Conservation (phyloP, 2,329 filamentous ascomycete genomes). For the Aspergillus ustus region DNA sequence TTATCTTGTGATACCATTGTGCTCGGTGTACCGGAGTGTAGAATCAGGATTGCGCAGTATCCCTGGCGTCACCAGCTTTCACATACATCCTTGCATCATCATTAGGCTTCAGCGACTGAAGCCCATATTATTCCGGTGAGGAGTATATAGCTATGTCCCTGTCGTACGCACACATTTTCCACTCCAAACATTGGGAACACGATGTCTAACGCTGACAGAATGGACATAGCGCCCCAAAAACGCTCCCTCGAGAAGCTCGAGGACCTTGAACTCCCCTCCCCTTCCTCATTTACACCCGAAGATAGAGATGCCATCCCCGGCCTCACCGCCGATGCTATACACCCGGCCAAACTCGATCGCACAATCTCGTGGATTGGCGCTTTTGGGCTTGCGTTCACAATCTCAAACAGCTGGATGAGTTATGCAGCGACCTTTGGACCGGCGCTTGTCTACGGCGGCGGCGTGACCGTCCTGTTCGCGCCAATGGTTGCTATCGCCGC, state of each 20-base stretch:
- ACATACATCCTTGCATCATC: background rate
- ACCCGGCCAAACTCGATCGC: slow-evolving; percentile 6
- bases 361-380: slow-evolving; percentile 31
- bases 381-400: slow-evolving; percentile 33
- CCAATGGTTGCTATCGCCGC: slow-evolving; percentile 24
- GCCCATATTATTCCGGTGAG: background rate
- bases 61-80: background rate
- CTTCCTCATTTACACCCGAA: background rate
- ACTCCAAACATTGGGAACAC: background rate
- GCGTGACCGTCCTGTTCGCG: slow-evolving; percentile 28
- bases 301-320: background rate
- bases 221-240: background rate
- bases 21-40: background rate
- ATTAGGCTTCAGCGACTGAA: background rate
- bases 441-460: slow-evolving; percentile 30
- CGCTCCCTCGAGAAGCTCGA: background rate
- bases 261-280: background rate
- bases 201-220: background rate
- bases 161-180: background rate
- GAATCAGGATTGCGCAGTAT: background rate
- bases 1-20: background rate
- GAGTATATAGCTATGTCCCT: background rate
- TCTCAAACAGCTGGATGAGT: slow-evolving; percentile 31
- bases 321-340: background rate
- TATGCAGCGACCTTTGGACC: slow-evolving; percentile 31